Conservation (phyloP, 176 grass and related monocot genomes). For the Saccharum officinarum region DNA sequence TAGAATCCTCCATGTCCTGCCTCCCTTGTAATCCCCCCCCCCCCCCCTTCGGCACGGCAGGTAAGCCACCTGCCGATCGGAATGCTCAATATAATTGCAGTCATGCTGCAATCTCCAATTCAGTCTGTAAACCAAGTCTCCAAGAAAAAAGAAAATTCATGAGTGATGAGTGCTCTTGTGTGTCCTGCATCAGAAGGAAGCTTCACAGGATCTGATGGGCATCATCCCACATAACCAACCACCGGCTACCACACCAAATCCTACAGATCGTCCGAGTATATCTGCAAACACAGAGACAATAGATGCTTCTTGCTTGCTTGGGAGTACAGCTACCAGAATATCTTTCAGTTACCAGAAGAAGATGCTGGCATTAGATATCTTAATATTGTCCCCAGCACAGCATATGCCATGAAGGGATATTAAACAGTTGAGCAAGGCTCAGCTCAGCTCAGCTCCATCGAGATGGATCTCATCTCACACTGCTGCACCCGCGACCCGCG, state of each 20-base stretch:
- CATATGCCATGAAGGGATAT: not conserved
- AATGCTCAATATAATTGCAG: not conserved
- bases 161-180: not conserved
- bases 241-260: conserved; percentile 5
- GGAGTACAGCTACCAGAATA: conserved; percentile 35
- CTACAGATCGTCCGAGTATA: conserved; percentile 8
- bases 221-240: conserved; percentile 17
- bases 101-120: not conserved
- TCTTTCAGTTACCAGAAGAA: conserved; percentile 40
- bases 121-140: not conserved
- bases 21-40: conserved; percentile 27
- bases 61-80: conserved; percentile 23
- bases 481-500: not conserved
- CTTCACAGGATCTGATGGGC: conserved; percentile 37
- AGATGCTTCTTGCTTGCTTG: conserved; percentile 61
- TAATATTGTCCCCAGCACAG: conserved; percentile 12
- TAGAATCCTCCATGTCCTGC: conserved; percentile 39
- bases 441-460: conserved; percentile 15
- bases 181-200: conserved; percentile 28
- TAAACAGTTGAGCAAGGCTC: conserved; percentile 28
- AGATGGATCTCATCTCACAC: conserved; percentile 31
- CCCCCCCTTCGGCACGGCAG: conserved; percentile 15
- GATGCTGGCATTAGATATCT: conserved; percentile 45
- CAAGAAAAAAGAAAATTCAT: not conserved
- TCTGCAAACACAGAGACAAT: conserved; percentile 16